These are phyloP conservation scores for Fraxinus paxiana DNA, from an alignment of 305 asterid species.

Conservation along the genomic window DNA sequence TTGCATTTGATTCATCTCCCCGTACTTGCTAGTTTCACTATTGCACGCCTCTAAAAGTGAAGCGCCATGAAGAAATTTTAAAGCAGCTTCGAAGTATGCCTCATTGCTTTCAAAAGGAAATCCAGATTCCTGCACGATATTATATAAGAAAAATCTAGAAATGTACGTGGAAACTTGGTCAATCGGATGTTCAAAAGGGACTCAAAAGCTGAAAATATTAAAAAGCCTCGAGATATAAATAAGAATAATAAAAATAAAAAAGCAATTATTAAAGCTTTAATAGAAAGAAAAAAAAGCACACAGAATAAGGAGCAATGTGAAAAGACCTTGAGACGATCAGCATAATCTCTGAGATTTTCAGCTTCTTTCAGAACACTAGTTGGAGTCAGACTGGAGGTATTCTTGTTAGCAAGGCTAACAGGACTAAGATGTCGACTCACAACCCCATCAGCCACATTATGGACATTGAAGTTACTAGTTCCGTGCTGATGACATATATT, in stretches of 20 bases:
- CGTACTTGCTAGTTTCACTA: constrained; percentile 43
- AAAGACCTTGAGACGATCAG: constrained; percentile 75
- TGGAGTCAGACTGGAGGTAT: constrained; percentile 36
- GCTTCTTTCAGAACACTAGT: constrained; percentile 61
- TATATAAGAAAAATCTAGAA: constrained; percentile 21
- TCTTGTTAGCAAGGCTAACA: constrained; percentile 37
- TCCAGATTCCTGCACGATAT: constrained; percentile 62
- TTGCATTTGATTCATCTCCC: constrained; percentile 61
- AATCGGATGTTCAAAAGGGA: background rate
- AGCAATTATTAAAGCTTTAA: constrained; percentile 8
- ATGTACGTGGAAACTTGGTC: background rate
- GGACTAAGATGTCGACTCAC: constrained; percentile 28
- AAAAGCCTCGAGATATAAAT: constrained; percentile 1
- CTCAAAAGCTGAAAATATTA: constrained; percentile 14
- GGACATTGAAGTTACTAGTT: constrained; percentile 23
- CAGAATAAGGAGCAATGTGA: constrained; percentile 21
- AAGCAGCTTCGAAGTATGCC: constrained; percentile 70
- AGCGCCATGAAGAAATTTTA: constrained; percentile 83
- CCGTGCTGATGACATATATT: constrained; percentile 34
- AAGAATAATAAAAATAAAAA: background rate
- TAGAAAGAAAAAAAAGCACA: background rate
- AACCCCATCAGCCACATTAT: constrained; percentile 34
- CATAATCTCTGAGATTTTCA: constrained; percentile 60
- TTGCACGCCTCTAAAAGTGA: constrained; percentile 63
- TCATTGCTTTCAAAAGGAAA: constrained; percentile 67